Evolutionary conservation across 805 yeast species (phyloP), one percentile per base, ranked within the genome.

Genomic region (Komagataella populi): DNA sequence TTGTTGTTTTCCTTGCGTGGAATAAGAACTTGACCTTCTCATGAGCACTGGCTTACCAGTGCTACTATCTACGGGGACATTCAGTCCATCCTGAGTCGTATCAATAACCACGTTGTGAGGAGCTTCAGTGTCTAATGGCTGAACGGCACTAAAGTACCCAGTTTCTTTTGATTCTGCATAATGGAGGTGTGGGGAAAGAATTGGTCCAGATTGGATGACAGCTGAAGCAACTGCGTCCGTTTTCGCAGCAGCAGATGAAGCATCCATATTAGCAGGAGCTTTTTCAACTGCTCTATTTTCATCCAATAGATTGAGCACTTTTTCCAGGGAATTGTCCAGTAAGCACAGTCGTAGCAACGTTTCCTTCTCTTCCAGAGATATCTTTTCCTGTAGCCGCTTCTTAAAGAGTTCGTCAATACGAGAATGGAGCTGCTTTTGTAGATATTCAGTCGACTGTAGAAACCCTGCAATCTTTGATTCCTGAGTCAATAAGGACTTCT

Each of bases 101-200:
- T 84, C 90, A 14, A 79, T 71, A 3, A 84, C 90, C 64, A 84
- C 87, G 59, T 78, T 77, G 66, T 84, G 91, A 4, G 90, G 90
- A 50, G 70, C 70, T 49, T 71, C 69, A 30, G 53, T 43, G 16
- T 36, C 30, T 5, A 45, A 36, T 17, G 55, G 50, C 18, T 22
- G 23, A 10, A n/a, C 45, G 4, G 36, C 45, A 16, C 22, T 18
- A 36, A 39, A 22, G 30, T 10, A n/a, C 2, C n/a, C 22, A 23
- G 51, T 23, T n/a, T 24, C 47, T 43, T 48, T 44, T 52, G 50
- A 23, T 54, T 53, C 44, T 4, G 53, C 47, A 6, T 52, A 48
- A 1, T 60, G 54, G 49, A 67, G 68, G 39, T 66, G 66, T 4
- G 78, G 77, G 3, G 77, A 70, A 48, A 77, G 69, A 50, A 77